A percentile compares a stretch with the other conserved stretches of the same genome.
These are phyloP conservation scores for Fusarium solani-melongenae DNA, from an alignment of 2,329 filamentous ascomycete genomes.

Conservation along the genomic window DNA sequence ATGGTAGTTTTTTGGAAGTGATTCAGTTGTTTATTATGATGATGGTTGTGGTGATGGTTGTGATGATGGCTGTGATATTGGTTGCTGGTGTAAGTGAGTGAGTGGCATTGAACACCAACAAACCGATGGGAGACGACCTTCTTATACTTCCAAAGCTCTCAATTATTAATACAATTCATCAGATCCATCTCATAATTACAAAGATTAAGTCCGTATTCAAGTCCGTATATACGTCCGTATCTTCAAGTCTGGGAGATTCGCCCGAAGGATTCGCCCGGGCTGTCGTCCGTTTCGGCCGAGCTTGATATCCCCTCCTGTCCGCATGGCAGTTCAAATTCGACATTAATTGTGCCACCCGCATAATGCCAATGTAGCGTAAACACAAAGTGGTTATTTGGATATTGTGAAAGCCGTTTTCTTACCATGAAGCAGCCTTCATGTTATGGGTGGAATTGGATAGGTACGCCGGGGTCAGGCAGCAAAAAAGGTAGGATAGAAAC, in stretches of 20 bases:
- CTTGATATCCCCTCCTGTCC: neutral
- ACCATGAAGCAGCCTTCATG: too few relatives aligned
- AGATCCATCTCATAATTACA: neutral
- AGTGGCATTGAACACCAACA: neutral
- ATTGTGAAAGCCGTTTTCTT: neutral
- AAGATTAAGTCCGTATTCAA: neutral
- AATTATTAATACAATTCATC: neutral
- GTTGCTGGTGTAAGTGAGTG: neutral
- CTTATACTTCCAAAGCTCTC: neutral
- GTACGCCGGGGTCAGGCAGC: neutral
- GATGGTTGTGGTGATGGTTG: neutral
- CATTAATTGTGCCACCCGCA: neutral
- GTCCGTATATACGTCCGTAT: neutral
- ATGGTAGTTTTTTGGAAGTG: neutral
- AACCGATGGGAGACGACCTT: neutral
- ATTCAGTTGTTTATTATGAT: neutral
- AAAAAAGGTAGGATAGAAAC: too few relatives aligned
- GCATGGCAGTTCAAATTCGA: neutral
- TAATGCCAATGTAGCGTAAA: neutral
- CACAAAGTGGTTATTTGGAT: neutral
- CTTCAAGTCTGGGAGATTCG: neutral
- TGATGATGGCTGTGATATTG: neutral
- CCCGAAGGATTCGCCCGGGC: neutral
- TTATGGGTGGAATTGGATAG: neutral
- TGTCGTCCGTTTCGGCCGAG: neutral